These are phyloP conservation scores for Punctularia strigosozonata DNA, from an alignment of 768 basidiomycete genomes.

Conservation along the genomic window DNA sequence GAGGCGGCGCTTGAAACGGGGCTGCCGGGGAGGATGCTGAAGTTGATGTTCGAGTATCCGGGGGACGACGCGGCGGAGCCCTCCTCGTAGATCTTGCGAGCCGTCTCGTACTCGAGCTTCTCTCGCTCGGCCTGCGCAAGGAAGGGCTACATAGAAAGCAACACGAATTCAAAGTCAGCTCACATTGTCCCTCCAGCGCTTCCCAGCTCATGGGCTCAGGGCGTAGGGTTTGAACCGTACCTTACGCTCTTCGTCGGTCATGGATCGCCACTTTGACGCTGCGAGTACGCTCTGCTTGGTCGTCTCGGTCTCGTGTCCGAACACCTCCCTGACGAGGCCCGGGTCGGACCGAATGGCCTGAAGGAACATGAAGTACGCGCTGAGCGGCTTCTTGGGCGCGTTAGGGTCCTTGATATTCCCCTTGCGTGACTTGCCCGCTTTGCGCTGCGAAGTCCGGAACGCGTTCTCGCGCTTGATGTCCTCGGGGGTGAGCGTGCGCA, in stretches of 20 bases:
- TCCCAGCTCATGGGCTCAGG: constrained; percentile 5
- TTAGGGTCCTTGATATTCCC: constrained; percentile 96
- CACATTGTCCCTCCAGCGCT: constrained; percentile 2
- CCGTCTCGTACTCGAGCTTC: constrained; percentile 87
- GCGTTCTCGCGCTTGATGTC: constrained; percentile 92
- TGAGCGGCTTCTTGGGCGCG: constrained; percentile 90
- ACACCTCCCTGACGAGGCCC: constrained; percentile 64
- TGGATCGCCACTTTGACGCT: constrained; percentile 85
- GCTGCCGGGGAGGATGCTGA: constrained; percentile 66
- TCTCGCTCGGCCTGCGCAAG: constrained; percentile 89
- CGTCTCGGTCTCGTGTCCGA: constrained; percentile 85
- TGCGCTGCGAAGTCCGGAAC: constrained; percentile 85
- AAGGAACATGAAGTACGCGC: constrained; percentile 91
- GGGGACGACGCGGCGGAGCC: constrained; percentile 53
- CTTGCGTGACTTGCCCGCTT: constrained; percentile 85
- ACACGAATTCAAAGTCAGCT: constrained; percentile 6
- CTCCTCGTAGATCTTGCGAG: constrained; percentile 80
- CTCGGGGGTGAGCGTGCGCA: constrained; percentile 81
- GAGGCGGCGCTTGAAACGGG: constrained; percentile 35
- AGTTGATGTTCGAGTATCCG: constrained; percentile 77
- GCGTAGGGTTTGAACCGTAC: too few relatives aligned
- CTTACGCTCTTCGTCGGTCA: constrained; percentile 90
- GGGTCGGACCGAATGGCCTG: constrained; percentile 80
- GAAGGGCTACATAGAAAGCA: constrained; percentile 52
- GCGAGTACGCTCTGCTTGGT: constrained; percentile 92